Evolutionary conservation across 805 yeast genomes (phyloP).

Genomic region (Ogataea populi-albae): DNA sequence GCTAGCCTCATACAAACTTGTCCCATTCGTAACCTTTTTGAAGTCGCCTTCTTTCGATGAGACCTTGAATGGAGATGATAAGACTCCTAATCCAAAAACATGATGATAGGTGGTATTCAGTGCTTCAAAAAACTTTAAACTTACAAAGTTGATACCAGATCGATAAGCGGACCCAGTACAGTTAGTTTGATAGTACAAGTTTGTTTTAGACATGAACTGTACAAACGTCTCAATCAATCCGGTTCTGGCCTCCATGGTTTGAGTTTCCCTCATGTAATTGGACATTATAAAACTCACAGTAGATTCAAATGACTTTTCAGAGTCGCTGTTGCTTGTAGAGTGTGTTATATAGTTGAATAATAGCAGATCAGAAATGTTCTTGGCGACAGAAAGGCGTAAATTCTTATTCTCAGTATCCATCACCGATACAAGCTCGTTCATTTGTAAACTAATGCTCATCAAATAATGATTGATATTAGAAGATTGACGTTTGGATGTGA

Average conservation of each 20-base stretch:
- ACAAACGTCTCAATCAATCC: slow-evolving; percentile 30
- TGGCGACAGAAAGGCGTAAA: slow-evolving; percentile 29
- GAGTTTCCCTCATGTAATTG: slow-evolving; percentile 19
- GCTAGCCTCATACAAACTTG: slow-evolving; percentile 20
- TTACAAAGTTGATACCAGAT: slow-evolving; percentile 30
- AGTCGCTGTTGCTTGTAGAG: slow-evolving; percentile 21
- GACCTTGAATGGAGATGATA: slow-evolving; percentile 11
- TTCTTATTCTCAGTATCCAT: slow-evolving; percentile 31
- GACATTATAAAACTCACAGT: slow-evolving; percentile 22
- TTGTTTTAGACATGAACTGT: slow-evolving; percentile 31
- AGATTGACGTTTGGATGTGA: slow-evolving; percentile 25
- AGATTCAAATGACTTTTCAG: slow-evolving; percentile 25
- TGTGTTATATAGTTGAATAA: slow-evolving; percentile 31
- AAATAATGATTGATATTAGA: slow-evolving; percentile 23
- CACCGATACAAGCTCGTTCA: slow-evolving; percentile 16
- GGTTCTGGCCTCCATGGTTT: slow-evolving; percentile 17
- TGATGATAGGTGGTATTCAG: slow-evolving; percentile 23
- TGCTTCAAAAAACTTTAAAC: slow-evolving; percentile 27
- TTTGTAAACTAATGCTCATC: slow-evolving; percentile 18
- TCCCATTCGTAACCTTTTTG: slow-evolving; percentile 6
- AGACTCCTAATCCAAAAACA: slow-evolving; percentile 21
- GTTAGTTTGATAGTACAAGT: slow-evolving; percentile 31
- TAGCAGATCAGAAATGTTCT: slow-evolving; percentile 31
- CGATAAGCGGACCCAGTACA: slow-evolving; percentile 22
- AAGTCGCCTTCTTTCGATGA: slow-evolving; percentile 19